These are phyloP conservation scores for Fomitopsis betulina DNA, from an alignment of 1,284 basidiomycete genomes.

Conservation along the genomic window DNA sequence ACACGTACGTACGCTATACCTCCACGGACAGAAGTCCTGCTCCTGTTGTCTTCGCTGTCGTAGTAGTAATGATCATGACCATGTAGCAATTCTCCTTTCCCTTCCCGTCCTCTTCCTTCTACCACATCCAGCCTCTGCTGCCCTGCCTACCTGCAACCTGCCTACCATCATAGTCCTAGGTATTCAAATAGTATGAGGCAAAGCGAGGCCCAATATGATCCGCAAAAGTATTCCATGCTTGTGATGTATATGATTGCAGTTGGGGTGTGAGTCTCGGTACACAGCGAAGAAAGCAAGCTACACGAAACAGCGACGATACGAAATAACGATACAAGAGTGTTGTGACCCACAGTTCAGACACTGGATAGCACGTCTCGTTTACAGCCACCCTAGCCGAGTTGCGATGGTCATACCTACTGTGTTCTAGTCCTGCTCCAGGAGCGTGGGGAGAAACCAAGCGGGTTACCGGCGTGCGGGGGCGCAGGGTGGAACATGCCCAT, in stretches of 20 bases:
- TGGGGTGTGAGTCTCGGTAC: background rate
- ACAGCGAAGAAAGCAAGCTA: conserved; percentile 1
- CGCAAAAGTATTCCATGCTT: no score
- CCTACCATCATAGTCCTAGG: background rate
- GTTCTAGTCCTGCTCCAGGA: background rate
- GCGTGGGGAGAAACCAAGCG: background rate
- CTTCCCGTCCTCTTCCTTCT: no score
- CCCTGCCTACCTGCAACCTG: background rate
- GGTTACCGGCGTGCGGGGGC: background rate
- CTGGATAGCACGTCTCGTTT: no score
- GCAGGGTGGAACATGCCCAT: background rate
- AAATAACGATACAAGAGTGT: conserved; percentile 1
- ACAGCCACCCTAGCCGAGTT: no score
- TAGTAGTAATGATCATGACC: conserved; percentile 11
- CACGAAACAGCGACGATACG: background rate
- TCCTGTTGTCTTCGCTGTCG: conserved; percentile 11
- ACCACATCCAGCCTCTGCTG: background rate
- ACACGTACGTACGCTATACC: conserved; percentile 4
- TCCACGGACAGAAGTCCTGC: conserved; percentile 8
- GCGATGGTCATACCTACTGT: no score
- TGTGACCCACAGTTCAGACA: no score
- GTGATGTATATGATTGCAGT: background rate
- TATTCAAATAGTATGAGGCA: background rate
- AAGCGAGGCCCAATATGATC: no score
- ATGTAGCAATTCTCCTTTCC: conserved; percentile 8